Conservation (phyloP, 163 green algal genomes). For the Scenedesmus sp. region DNA sequence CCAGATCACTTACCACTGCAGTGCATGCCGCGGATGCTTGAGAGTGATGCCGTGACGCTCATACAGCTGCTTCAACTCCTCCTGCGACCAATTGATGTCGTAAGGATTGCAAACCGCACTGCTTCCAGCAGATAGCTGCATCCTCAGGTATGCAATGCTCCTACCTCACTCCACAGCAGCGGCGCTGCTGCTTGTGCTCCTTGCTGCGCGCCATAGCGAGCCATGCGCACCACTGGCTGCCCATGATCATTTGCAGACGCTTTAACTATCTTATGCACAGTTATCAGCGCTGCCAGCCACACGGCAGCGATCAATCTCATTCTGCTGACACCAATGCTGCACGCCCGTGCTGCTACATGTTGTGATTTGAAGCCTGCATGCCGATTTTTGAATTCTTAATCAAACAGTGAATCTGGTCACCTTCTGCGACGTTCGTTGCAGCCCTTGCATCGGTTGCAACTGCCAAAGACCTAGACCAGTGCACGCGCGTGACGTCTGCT, state of each 20-base stretch:
- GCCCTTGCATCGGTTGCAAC: not conserved
- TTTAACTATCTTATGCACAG: not conserved
- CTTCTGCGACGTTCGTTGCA: not conserved
- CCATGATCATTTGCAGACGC: not conserved
- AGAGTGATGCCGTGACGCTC: not conserved
- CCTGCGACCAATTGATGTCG: not conserved
- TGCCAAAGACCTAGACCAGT: not conserved
- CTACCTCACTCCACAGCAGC: not conserved
- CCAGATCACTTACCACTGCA: not conserved
- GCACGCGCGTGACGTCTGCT: not conserved
- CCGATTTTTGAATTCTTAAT: not conserved
- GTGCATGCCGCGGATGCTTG: not conserved
- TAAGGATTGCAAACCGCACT: not conserved
- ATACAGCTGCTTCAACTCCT: slow-evolving; percentile 2
- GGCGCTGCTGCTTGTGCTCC: not conserved
- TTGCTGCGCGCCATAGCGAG: not conserved
- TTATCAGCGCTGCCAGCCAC: not conserved
- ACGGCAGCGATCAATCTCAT: not conserved
- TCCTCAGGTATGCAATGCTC: not conserved
- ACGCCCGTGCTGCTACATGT: not conserved
- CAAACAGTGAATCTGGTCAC: not conserved
- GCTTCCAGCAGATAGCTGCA: not conserved
- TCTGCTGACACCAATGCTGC: not conserved
- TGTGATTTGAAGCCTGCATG: not conserved
- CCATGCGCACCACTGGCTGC: not conserved